Conservation (phyloP, 257 asterid species). For the Solanum boliviense region DNA sequence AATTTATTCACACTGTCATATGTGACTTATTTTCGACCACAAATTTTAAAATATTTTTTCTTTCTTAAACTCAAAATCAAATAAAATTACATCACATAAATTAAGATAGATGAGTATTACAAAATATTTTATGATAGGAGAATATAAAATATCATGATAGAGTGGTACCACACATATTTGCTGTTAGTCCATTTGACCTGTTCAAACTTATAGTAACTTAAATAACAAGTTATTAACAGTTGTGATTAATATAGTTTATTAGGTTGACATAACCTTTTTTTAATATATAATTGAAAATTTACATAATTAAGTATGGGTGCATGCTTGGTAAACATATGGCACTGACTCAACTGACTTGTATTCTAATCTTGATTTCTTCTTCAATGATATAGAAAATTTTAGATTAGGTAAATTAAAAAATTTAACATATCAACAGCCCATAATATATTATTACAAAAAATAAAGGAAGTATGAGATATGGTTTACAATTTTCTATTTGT, state of each 20-base stretch:
- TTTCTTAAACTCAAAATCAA: no score
- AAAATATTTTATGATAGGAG: not conserved
- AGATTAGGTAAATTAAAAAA: not conserved
- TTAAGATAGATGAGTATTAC: not conserved
- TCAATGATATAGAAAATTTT: not conserved
- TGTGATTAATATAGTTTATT: not conserved
- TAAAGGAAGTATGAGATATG: not conserved
- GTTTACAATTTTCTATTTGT: no score
- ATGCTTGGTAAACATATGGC: not conserved
- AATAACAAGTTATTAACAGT: not conserved
- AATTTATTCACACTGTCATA: no score
- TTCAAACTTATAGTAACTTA: not conserved
- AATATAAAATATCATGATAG: not conserved
- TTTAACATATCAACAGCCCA: not conserved
- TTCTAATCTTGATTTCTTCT: not conserved
- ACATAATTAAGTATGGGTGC: not conserved
- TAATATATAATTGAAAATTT: not conserved
- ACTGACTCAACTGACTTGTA: not conserved
- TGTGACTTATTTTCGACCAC: no score
- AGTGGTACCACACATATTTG: not conserved
- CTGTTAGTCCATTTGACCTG: not conserved
- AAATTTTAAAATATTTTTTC: no score
- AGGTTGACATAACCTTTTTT: not conserved
- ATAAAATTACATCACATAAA: no score
- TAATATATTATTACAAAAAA: not conserved